Conservation (phyloP, 106 monocot species). For the Dendrobium huoshanense region DNA sequence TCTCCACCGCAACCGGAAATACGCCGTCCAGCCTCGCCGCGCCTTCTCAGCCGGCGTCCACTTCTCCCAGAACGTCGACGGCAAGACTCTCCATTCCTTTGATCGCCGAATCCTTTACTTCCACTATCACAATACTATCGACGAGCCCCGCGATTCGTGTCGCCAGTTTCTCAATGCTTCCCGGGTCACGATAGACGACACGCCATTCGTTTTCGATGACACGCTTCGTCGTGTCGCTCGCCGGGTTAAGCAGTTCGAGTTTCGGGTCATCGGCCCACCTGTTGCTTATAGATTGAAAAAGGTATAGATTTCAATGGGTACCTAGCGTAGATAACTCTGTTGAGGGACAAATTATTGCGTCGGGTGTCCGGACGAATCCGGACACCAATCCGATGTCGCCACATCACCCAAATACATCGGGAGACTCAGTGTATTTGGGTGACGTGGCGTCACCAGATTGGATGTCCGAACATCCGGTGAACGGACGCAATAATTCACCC, state of each 20-base stretch:
- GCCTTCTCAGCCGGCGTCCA: constrained; percentile 65
- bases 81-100: constrained; percentile 35
- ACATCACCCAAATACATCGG: too few species aligned
- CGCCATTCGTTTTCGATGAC: constrained; percentile 28
- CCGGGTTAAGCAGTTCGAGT: constrained; percentile 29
- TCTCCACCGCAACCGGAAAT: constrained; percentile 53
- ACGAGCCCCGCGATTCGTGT: constrained; percentile 42
- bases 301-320: too few species aligned
- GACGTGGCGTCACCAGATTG: too few species aligned
- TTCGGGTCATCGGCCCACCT: constrained; percentile 21
- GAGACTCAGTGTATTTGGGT: too few species aligned
- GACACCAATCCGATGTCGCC: too few species aligned
- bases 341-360: too few species aligned
- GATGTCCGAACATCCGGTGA: too few species aligned
- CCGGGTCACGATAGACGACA: constrained; percentile 8
- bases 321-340: too few species aligned
- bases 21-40: constrained; percentile 53
- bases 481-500: too few species aligned
- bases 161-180: constrained; percentile 25
- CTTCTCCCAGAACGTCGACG: constrained; percentile 57
- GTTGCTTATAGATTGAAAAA: background rate
- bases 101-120: constrained; percentile 54
- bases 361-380: too few species aligned
- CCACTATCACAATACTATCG: constrained; percentile 67
- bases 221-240: constrained; percentile 26